Evolutionary conservation across 441 rosid species (phyloP), one percentile per base, ranked within the genome.

Genomic region (Erysimum cheiri): DNA sequence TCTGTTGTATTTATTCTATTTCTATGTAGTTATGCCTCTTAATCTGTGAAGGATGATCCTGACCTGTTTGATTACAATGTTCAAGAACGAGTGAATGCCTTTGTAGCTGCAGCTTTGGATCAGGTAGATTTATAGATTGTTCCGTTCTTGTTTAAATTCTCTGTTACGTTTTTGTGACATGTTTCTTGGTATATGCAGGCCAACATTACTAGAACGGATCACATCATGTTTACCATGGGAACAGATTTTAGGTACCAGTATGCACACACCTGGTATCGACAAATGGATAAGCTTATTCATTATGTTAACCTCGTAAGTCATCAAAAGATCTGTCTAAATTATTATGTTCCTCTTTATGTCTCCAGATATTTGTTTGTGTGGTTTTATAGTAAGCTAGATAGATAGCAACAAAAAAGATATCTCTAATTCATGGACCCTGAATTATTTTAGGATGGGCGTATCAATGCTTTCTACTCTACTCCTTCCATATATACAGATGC

Each of bases 401-500:
- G 31, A 10, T 10, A 29, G 54, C 43, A 40, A 24, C 62, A 58
- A 47, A 48, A 2, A 8, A 49, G 41, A 37, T 60, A 52, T 19
- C 41, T 41, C 44, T 70, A 64, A 75, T 48, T 57, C 41, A 5
- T 69, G 57, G 55, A 57, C 5, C 10, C 33, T 65, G 32, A 12
- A 57, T 67, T 60, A 48, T 80, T 72, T 37, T 77, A 96, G 99
- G 99, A 96, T 78, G 98, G 99, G 64, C 99, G 96, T 69, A 84
- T 96, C 72, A 96, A 96, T 84, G 97, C 94, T 78, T 81, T 96
- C 43, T 93, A 96, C 78, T 96, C 98, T 64, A 93, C 98, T 48
- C 99, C 99, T 29, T 96, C 99, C 73, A 86, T 93, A 66, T 93
- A 96, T 67, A 96, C 98, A n/a, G 98, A 96, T 84, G 99, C 98